Percentiles rank a stretch among this genome's conserved stretches.
Conservation (phyloP, 495 filamentous ascomycete genomes). For the Chaetomium fimeti region DNA sequence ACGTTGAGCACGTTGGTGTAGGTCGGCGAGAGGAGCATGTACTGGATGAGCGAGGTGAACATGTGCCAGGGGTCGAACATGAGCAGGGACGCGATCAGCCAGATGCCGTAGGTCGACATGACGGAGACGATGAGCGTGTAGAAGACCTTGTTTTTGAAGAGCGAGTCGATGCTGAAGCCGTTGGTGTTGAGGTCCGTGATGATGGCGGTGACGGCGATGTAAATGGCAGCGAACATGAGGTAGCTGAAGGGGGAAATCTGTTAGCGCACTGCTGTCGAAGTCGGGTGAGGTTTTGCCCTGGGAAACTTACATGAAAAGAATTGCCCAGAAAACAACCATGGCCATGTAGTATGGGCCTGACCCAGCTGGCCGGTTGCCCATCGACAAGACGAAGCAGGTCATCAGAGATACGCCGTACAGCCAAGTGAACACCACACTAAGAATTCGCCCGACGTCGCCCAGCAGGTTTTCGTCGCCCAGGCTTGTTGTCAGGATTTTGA, state of each 20-base stretch:
- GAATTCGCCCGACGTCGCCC: conserved; percentile 68
- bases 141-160: conserved; percentile 87
- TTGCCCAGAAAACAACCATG: conserved; percentile 94
- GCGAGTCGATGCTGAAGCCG: conserved; percentile 61
- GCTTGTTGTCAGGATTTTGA: conserved; percentile 91
- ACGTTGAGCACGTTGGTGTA: conserved; percentile 99
- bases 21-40: conserved; percentile 93
- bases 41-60: conserved; percentile 94
- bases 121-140: conserved; percentile 91
- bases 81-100: conserved; percentile 85
- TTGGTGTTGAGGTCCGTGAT: conserved; percentile 59
- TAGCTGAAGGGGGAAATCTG: conserved; percentile 59
- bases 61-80: conserved; percentile 99
- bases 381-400: conserved; percentile 89
- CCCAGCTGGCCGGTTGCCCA: conserved; percentile 95
- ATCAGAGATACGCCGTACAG: conserved; percentile 88
- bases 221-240: conserved; percentile 90
- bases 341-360: conserved; percentile 92
- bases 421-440: conserved; percentile 94
- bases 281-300: background rate
- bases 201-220: conserved; percentile 87
- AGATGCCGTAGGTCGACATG: conserved; percentile 89
- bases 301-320: conserved; percentile 77
- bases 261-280: background rate
- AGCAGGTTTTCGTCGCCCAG: conserved; percentile 66